Base-by-base conservation (phyloP, 768 basidiomycete species). In the Leccinum rimulosum region DNA sequence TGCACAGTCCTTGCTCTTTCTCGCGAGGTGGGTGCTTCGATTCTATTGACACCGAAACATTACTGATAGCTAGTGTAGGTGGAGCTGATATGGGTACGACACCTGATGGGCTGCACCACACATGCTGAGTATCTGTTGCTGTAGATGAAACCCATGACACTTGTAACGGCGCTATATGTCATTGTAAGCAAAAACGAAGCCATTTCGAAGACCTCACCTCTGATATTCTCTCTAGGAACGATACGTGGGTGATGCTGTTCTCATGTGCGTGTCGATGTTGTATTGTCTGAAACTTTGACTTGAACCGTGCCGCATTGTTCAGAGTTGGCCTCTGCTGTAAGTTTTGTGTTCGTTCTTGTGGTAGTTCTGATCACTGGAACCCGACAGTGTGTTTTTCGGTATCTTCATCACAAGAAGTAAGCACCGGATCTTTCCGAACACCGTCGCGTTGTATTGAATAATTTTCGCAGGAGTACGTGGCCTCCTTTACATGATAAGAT, bases 1-100 rank as follows among this genome's bases (percentile, higher is more conserved):
- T 10, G 22, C 40, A 51, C 40, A 73, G 71, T 40, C 33, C 67
- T 74, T 38, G 40, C 60, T 19, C 52, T 74, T 50, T 54, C 63
- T 6, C 68, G 71, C n/a, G 73, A 73, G 62, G 71, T 66, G 52
- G 55, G 71, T 56, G 40, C 25, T 48, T 33, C 47, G 30, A 48
- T 4, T 31, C 12, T 27, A 38, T 27, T 33, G 55, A 10, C 48
- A 15, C 19, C n/a, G 50, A 52, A 50, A 45, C 3, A n/a, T 3
- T 25, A 6, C 30, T 58, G 31, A 70, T 28, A 19, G 4, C 25
- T 10, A 11, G 31, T 52, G 50, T 31, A 72, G 71, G 59, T 72
- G 45, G 71, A 74, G 7, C 67, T 73, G 22, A 60, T 72, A 57
- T 72, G 73, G 73, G 71, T 74, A 50, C 55, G 69, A 40, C 3